Conservation (phyloP, 2,329 filamentous ascomycete genomes). For the Emergomyces africanus region DNA sequence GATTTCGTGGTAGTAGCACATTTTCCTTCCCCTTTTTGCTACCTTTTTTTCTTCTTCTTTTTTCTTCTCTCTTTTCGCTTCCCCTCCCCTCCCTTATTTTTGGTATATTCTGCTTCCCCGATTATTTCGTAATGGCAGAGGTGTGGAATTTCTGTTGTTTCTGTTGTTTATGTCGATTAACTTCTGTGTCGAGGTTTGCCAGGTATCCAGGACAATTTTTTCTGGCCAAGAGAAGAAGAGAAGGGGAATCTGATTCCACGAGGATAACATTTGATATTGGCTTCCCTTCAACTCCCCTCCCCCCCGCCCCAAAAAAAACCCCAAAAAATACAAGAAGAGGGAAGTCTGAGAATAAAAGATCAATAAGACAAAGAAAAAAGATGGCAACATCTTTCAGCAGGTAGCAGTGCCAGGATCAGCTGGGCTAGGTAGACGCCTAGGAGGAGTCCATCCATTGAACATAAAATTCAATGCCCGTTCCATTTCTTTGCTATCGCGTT, state of each 20-base stretch:
- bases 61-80: not conserved
- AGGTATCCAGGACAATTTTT: not conserved
- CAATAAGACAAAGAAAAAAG: not conserved
- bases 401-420: not conserved
- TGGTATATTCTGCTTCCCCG: too few relatives aligned
- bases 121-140: not conserved
- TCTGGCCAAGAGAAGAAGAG: not conserved
- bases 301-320: too few relatives aligned
- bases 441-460: not conserved
- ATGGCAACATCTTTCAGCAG: not conserved
- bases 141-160: not conserved
- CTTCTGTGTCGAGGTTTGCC: too few relatives aligned
- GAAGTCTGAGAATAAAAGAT: not conserved
- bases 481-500: not conserved
- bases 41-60: not conserved
- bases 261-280: not conserved
- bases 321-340: not conserved
- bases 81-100: too few relatives aligned
- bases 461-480: too few relatives aligned
- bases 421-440: not conserved
- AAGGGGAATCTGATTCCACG: not conserved
- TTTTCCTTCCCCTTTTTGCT: constrained; percentile 5
- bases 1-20: constrained; percentile 19
- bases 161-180: not conserved
- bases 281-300: not conserved